Conservation (phyloP, 176 grass and related monocot genomes). For the Typha latifolia region DNA sequence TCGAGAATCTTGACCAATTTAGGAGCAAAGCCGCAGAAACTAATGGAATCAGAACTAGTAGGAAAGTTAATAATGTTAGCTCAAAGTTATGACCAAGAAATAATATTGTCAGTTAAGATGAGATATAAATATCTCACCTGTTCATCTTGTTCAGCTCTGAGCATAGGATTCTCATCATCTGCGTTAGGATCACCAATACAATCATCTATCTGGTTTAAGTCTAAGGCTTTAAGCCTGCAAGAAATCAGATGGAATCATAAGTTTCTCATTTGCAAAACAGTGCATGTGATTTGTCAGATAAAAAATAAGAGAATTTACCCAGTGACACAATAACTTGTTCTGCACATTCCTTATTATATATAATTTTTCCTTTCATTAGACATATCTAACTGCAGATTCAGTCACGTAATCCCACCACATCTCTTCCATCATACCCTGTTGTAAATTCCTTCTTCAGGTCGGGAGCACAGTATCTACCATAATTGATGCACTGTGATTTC, state of each 20-base stretch:
- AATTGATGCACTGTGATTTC: constrained; percentile 79
- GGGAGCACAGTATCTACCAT: constrained; percentile 83
- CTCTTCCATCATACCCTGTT: constrained; percentile 70
- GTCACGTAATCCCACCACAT: neutral
- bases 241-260: neutral
- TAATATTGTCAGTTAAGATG: neutral
- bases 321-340: constrained; percentile 53
- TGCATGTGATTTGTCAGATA: neutral
- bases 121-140: constrained; percentile 32
- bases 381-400: constrained; percentile 49
- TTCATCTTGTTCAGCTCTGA: constrained; percentile 79
- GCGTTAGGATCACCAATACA: constrained; percentile 76
- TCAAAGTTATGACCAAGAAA: neutral
- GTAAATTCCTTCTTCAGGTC: constrained; percentile 87
- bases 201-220: constrained; percentile 39
- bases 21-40: constrained; percentile 11
- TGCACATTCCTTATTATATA: constrained; percentile 65
- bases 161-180: constrained; percentile 51
- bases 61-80: neutral
- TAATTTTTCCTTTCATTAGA: constrained; percentile 71
- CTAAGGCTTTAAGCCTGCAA: constrained; percentile 44
- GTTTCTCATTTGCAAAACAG: neutral
- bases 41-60: constrained; percentile 6
- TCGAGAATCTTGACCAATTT: constrained; percentile 65
- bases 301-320: constrained; percentile 34